Conservation (phyloP, 2,329 filamentous ascomycete genomes). For the Whalleya microplaca region DNA sequence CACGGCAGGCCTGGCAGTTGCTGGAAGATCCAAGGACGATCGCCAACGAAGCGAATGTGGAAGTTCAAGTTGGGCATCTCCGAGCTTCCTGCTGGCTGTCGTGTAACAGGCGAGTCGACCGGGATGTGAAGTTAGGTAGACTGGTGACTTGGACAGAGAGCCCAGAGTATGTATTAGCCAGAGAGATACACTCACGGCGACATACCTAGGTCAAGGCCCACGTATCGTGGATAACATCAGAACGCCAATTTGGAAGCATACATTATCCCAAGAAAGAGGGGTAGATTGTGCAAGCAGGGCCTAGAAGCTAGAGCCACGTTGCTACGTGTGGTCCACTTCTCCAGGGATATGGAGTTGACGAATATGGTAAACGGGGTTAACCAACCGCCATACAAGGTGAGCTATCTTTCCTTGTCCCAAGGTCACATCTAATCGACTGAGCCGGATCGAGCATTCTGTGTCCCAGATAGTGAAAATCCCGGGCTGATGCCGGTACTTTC, state of each 20-base stretch:
- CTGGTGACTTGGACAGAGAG: background rate
- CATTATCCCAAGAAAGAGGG: slow-evolving; percentile 23
- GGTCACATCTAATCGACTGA: slow-evolving; percentile 14
- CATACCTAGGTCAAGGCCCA: slow-evolving; percentile 27
- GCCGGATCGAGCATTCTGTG: slow-evolving; percentile 8
- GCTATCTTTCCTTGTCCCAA: slow-evolving; percentile 2
- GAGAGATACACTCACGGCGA: background rate
- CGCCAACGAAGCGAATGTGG: background rate
- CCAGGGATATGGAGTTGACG: slow-evolving; percentile 12
- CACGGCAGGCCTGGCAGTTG: background rate
- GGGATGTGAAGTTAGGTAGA: background rate
- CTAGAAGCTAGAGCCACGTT: slow-evolving; percentile 24
- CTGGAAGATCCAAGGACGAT: background rate
- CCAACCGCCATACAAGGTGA: slow-evolving; percentile 20
- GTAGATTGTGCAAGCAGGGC: slow-evolving; percentile 20
- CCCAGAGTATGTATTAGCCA: background rate
- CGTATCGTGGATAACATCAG: slow-evolving; percentile 10
- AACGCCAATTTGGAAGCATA: slow-evolving; percentile 18
- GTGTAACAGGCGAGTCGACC: background rate
- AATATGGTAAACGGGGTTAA: slow-evolving; percentile 19
- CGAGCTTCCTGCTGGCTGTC: background rate
- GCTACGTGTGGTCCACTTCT: slow-evolving; percentile 24
- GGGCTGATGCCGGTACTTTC: slow-evolving; percentile 19
- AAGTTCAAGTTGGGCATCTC: background rate
- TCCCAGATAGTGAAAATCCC: slow-evolving; percentile 15